These are phyloP conservation scores for Sphaceloma murrayae DNA, from an alignment of 2,329 filamentous ascomycete species.

Conservation along the genomic window DNA sequence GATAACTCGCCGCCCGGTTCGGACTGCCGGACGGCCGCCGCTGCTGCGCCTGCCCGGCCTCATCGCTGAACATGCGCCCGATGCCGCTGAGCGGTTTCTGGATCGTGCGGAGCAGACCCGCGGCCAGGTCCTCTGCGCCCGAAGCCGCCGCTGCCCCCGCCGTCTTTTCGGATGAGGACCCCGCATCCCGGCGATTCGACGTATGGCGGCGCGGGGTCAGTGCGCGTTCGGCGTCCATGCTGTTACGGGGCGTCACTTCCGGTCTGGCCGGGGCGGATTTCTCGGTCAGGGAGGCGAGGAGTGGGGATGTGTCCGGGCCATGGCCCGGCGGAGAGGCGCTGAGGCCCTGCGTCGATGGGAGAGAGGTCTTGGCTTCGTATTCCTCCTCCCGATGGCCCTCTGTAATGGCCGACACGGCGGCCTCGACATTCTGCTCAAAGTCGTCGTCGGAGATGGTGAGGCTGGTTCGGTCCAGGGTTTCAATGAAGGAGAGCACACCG, in stretches of 20 bases:
- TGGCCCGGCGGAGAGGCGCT: constrained; percentile 25
- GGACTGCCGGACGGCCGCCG: constrained; percentile 32
- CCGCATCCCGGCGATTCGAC: constrained; percentile 40
- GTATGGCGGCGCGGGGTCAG: constrained; percentile 44
- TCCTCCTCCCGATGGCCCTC: constrained; percentile 66
- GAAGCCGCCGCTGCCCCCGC: constrained; percentile 5
- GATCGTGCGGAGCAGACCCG: constrained; percentile 78
- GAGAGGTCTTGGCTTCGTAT: constrained; percentile 26
- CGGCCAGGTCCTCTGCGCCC: constrained; percentile 45
- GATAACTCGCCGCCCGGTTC: too few relatives aligned
- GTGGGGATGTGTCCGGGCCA: constrained; percentile 34
- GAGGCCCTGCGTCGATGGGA: constrained; percentile 15
- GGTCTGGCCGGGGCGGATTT: constrained; percentile 44
- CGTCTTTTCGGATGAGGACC: not conserved
- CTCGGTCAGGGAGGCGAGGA: constrained; percentile 35
- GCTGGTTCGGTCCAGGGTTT: constrained; percentile 88
- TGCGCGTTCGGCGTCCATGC: constrained; percentile 51
- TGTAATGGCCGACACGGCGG: constrained; percentile 87
- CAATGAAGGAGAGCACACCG: constrained; percentile 93
- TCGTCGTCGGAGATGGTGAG: constrained; percentile 90
- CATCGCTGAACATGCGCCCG: constrained; percentile 85
- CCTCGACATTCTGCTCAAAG: constrained; percentile 93
- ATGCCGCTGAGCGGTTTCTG: constrained; percentile 86
- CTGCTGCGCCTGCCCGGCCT: constrained; percentile 28
- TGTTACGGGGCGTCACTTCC: constrained; percentile 51